A percentile compares a stretch with the other conserved stretches of the same genome.
phyloP scores from a whole-genome alignment of 805 yeast species.

The Suhomyces pyralidae region DNA sequence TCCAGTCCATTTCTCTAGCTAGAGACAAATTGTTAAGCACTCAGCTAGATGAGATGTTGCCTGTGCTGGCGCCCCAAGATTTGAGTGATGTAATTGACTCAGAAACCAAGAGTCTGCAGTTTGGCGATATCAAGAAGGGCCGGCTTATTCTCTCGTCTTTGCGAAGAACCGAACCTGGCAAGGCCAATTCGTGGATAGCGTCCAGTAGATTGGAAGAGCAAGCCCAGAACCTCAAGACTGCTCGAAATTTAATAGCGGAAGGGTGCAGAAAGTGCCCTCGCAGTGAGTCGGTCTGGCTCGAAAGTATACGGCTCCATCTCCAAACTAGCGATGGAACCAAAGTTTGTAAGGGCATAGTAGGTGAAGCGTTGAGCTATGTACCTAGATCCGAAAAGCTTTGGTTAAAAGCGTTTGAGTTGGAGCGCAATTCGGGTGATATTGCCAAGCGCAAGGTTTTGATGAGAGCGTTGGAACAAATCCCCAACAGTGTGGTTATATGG shows the following conservation, averaged over 20 bases:
- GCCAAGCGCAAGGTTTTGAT: conserved; percentile 59
- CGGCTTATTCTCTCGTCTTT: conserved; percentile 63
- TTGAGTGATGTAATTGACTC: conserved; percentile 1
- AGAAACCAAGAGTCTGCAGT: conserved; percentile 19
- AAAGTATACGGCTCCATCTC: conserved; percentile 61
- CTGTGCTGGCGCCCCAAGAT: conserved; percentile 21
- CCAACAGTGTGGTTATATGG: conserved; percentile 67
- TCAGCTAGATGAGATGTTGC: conserved; percentile 43
- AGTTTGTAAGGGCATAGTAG: conserved; percentile 55
- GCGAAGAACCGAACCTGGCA: conserved; percentile 67
- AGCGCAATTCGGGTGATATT: conserved; percentile 43
- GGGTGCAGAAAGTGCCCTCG: conserved; percentile 71
- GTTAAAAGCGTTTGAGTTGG: conserved; percentile 68
- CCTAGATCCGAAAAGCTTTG: conserved; percentile 63
- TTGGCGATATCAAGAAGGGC: conserved; percentile 59
- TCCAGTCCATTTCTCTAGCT: conserved; percentile 59
- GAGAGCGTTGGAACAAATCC: conserved; percentile 68
- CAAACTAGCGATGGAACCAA: conserved; percentile 36
- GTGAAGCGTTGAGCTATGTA: conserved; percentile 61
- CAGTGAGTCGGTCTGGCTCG: conserved; percentile 79
- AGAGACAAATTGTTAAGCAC: conserved; percentile 56
- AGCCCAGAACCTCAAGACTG: conserved; percentile 52
- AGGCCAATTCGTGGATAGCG: conserved; percentile 82
- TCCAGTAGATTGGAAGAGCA: conserved; percentile 75
- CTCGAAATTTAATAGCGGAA: conserved; percentile 60